Conservation (phyloP, 495 filamentous ascomycete genomes). For the Penicillium daleae region DNA sequence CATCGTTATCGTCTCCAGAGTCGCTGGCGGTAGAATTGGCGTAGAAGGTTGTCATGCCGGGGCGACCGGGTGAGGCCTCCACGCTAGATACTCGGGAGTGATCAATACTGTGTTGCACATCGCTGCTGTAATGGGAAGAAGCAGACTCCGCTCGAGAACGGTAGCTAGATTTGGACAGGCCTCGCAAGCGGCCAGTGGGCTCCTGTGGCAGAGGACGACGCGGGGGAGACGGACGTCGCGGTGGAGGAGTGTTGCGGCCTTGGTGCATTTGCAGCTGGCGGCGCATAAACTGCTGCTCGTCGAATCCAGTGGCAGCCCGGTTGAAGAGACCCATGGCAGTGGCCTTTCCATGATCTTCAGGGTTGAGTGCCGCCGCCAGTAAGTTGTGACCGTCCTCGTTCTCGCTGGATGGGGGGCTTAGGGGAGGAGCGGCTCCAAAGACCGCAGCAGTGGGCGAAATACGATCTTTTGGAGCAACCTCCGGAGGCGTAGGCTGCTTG, state of each 20-base stretch:
- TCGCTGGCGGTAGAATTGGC: conserved; percentile 49
- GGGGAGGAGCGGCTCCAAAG: conserved; percentile 59
- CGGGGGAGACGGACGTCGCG: conserved; percentile 40
- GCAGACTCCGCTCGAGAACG: conserved; percentile 50
- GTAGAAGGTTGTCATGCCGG: conserved; percentile 45
- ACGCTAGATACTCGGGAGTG: conserved; percentile 32
- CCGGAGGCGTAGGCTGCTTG: conserved; percentile 28
- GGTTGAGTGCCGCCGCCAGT: conserved; percentile 62
- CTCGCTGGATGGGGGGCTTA: conserved; percentile 77
- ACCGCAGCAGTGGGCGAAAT: conserved; percentile 31
- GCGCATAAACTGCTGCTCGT: conserved; percentile 83
- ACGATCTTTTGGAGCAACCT: conserved; percentile 30
- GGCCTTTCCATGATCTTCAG: conserved; percentile 81
- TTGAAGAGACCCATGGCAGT: conserved; percentile 85
- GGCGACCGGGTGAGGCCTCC: conserved; percentile 38
- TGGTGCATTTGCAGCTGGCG: conserved; percentile 79
- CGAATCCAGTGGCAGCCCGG: conserved; percentile 73
- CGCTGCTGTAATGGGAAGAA: conserved; percentile 49
- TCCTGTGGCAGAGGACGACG: conserved; percentile 38
- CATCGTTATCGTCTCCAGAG: conserved; percentile 45
- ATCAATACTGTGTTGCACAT: conserved; percentile 35
- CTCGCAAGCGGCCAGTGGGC: conserved; percentile 39
- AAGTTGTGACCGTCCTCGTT: conserved; percentile 61
- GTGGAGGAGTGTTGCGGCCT: conserved; percentile 55
- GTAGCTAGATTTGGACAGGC: conserved; percentile 47